Evolutionary conservation across 371 early-diverging fungal genomes (phyloP), one percentile per base, ranked within the genome.

Genomic region (Parasitella parasitica): DNA sequence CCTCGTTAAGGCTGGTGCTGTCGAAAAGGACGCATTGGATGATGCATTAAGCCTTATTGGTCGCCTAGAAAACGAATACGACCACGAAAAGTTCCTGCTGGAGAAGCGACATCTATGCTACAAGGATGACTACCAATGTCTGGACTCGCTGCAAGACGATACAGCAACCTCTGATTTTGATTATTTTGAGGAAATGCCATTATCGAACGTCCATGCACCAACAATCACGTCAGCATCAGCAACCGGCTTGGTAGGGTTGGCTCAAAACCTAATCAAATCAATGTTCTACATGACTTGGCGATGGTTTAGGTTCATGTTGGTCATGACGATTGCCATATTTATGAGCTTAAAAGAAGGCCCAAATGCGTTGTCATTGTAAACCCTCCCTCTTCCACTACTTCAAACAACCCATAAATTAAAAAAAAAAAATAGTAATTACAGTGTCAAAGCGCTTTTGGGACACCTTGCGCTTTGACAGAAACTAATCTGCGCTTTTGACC

Each of bases 341-440:
- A 16, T 64, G 12, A 64, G 65, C 49, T 11, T 64, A 36, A 64
- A 48, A 38, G 59, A 64, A 38, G 65, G 64, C 8, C 64, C 64
- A 24, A 12, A 38, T 55, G 38, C 26, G 11, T 28, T 41, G 30
- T 55, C 43, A 43, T 0, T 43, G 43, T 43, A 43, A 43, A 43
- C n/a, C n/a, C n/a, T n/a, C n/a, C n/a, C n/a, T n/a, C n/a, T n/a
- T n/a, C n/a, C n/a, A 32, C 32, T 32, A 32, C 6, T 16, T 20
- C 3, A 43, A 20, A 1, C 43, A 43, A 43, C 9, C 18, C 43
- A 16, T 36, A 36, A 32, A 32, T 32, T 32, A 32, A 32, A 32
- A 8, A 34, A 51, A 50, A 3, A 26, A 51, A 51, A 32, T 32
- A 51, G 32, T 8, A 4, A 34, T n/a, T 18, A 35, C 4, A 3